These are phyloP conservation scores for Geranium rotundifolium DNA, from an alignment of 345 rosid species.

Conservation along the genomic window DNA sequence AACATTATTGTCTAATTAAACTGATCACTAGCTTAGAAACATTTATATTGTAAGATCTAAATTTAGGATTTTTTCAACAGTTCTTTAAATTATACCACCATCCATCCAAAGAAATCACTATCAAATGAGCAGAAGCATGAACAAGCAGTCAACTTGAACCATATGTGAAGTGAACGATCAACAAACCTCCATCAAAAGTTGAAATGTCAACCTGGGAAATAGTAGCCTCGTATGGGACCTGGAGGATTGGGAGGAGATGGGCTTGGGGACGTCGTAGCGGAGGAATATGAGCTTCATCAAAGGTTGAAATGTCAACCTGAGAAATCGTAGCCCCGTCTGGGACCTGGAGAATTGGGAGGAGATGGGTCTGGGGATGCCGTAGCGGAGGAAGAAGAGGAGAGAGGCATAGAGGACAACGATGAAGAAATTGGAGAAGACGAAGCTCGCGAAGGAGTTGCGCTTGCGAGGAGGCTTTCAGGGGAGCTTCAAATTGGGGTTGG, in stretches of 20 bases:
- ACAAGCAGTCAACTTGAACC: not conserved
- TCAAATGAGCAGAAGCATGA: not conserved
- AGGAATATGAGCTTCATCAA: slow-evolving; percentile 57
- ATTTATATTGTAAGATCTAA: no score
- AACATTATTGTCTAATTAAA: not conserved
- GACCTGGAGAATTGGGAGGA: slow-evolving; percentile 76
- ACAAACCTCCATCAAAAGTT: slow-evolving; percentile 65
- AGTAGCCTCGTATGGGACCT: slow-evolving; percentile 49
- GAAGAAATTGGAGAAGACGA: slow-evolving; percentile 66
- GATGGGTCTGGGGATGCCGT: slow-evolving; percentile 65
- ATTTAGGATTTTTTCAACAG: no score
- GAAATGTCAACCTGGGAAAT: slow-evolving; percentile 92
- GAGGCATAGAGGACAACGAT: slow-evolving; percentile 54
- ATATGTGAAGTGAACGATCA: slow-evolving; percentile 12
- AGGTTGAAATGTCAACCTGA: no score
- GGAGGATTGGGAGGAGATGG: slow-evolving; percentile 74
- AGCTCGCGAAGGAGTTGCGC: slow-evolving; percentile 49
- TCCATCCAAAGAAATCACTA: not conserved
- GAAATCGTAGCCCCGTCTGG: slow-evolving; percentile 58
- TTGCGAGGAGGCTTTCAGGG: slow-evolving; percentile 58
- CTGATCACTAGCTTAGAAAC: not conserved
- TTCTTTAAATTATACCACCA: not conserved
- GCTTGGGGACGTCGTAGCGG: slow-evolving; percentile 66
- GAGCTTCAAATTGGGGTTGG: slow-evolving; percentile 41
- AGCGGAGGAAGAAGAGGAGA: slow-evolving; percentile 54